Evolutionary conservation across 257 asterid species (phyloP), one percentile per base, ranked within the genome.

Genomic region (Gardenia jasminoides): DNA sequence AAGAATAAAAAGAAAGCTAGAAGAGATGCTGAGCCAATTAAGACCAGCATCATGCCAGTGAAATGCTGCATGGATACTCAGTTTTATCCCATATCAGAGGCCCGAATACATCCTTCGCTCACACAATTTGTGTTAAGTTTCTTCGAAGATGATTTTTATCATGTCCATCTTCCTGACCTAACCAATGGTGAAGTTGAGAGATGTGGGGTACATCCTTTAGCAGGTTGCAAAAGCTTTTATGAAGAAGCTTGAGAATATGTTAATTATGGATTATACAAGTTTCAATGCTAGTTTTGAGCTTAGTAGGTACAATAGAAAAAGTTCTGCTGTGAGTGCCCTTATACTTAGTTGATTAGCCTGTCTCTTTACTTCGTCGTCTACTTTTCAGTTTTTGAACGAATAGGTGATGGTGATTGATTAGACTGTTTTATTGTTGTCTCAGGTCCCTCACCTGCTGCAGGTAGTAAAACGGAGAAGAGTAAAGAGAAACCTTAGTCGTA

Each of bases 381-480:
- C 39, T 20, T 62, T 75, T 66, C 70, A 43, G 66, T 48, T 78
- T 61, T 77, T 36, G 44, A 70, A 76, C 8, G 39, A 72, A n/a
- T 41, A 24, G 56, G 22, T 41, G 22, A 52, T 12, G 11, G 69
- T 46, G 28, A 30, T 54, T 72, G 47, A 47, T 67, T 31, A 64
- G 36, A 16, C 16, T 44, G 50, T 46, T 80, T 73, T 52, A 67
- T 79, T 82, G 70, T 80, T 82, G 59, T 52, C 59, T 77, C 89
- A 94, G 98, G 93, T 94, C 83, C 98, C 97, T 72, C 96, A 92
- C 83, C 86, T 94, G 74, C 87, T 92, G 41, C 98, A 94, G 85
- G 93, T 94, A 80, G 87, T 92, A 84, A 94, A 85, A 79, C 81
- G 97, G 85, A 91, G 97, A 83, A 94, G 86, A 91, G 85, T 91